phyloP scores from a whole-genome alignment of 1,284 basidiomycete species.

The Fomitiporia mediterranea region DNA sequence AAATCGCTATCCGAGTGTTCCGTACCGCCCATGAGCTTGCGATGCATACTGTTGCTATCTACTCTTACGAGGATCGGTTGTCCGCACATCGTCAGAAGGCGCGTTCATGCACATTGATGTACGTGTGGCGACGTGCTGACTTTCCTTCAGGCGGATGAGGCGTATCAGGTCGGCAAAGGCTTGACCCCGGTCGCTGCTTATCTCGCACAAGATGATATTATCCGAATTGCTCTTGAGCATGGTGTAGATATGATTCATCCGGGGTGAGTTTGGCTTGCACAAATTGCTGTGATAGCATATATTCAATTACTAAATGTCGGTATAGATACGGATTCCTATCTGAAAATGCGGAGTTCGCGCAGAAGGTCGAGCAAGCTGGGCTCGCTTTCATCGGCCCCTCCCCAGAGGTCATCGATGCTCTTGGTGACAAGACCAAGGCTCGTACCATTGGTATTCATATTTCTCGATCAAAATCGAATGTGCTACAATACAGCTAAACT shows the following conservation, averaged over 20 bases:
- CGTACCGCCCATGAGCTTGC: constrained; percentile 98
- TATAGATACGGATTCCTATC: constrained; percentile 93
- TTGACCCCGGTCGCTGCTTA: constrained; percentile 95
- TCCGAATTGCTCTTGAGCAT: constrained; percentile 91
- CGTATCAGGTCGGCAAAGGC: constrained; percentile 96
- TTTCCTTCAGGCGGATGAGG: constrained; percentile 82
- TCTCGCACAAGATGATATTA: constrained; percentile 96
- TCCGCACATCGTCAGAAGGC: constrained; percentile 98
- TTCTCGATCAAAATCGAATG: neutral
- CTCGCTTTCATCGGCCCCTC: constrained; percentile 96
- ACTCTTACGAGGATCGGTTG: constrained; percentile 95
- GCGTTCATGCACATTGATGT: constrained; percentile 17
- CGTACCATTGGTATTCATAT: constrained; percentile 64
- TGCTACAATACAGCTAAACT: neutral
- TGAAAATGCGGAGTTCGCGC: constrained; percentile 94
- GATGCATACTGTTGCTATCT: constrained; percentile 99
- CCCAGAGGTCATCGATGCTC: constrained; percentile 94
- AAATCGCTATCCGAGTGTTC: constrained; percentile 99
- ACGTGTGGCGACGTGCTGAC: neutral
- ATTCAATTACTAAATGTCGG: neutral
- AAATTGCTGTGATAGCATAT: neutral
- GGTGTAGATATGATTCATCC: constrained; percentile 99
- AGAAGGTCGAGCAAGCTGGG: constrained; percentile 95
- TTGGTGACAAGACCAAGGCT: constrained; percentile 99
- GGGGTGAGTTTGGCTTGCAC: constrained; percentile 50